Evolutionary conservation across 257 asterid genomes (phyloP).

Genomic region (Solanum paucissectum): DNA sequence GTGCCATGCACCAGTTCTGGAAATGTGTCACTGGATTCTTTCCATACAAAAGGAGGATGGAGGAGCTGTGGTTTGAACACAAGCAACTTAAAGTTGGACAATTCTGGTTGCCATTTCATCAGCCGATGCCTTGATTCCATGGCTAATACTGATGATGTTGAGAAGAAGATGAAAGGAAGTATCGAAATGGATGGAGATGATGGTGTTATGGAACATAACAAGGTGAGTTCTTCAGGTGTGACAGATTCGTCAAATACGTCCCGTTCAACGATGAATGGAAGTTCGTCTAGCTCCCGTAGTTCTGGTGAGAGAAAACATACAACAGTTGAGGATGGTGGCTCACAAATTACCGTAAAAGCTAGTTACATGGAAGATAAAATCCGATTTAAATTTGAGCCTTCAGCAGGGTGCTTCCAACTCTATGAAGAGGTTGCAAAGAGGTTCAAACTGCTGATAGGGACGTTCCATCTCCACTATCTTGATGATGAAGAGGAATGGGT

Average conservation of each 20-base stretch:
- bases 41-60: slow-evolving; percentile 6
- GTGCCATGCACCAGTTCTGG: slow-evolving; percentile 22
- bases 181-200: slow-evolving; percentile 18
- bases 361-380: slow-evolving; percentile 56
- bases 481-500: slow-evolving; percentile 98
- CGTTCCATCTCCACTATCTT: slow-evolving; percentile 71
- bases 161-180: slow-evolving; percentile 7
- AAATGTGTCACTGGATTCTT: slow-evolving; percentile 19
- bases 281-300: slow-evolving; percentile 53
- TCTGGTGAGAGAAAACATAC: slow-evolving; percentile 17
- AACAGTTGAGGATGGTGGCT: slow-evolving; percentile 30
- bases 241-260: slow-evolving; percentile 57
- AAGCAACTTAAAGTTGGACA: slow-evolving; percentile 7
- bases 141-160: neutral
- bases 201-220: slow-evolving; percentile 23
- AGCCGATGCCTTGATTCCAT: slow-evolving; percentile 23
- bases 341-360: slow-evolving; percentile 50
- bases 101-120: slow-evolving; percentile 15
- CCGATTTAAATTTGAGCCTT: slow-evolving; percentile 58
- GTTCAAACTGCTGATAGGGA: slow-evolving; percentile 51
- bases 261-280: slow-evolving; percentile 35
- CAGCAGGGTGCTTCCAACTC: slow-evolving; percentile 40
- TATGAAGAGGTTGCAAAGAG: slow-evolving; percentile 69
- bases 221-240: slow-evolving; percentile 45
- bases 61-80: slow-evolving; percentile 1